A percentile compares a stretch with the other conserved stretches of the same genome.
phyloP scores from a whole-genome alignment of 208 protist genomes.

The Acanthamoeba healyi region DNA sequence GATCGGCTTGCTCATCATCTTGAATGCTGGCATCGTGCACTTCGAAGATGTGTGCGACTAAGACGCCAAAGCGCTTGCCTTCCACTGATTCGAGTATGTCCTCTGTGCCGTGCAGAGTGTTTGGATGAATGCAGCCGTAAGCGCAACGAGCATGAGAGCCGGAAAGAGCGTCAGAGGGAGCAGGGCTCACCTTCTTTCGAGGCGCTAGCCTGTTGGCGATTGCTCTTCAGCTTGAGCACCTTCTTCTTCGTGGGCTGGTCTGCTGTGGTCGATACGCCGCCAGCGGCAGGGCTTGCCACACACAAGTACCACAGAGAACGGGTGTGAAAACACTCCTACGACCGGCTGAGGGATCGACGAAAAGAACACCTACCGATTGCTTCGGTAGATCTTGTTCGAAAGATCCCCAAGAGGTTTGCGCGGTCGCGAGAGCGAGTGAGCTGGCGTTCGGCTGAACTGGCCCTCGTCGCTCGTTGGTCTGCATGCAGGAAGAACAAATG shows the following conservation, averaged over 20 bases:
- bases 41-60: constrained; percentile 45
- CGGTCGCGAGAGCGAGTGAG: not conserved
- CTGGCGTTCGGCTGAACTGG: not conserved
- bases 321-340: no score
- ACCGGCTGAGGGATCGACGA: no score
- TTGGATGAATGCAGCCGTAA: no score
- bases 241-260: not conserved
- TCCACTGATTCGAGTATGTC: constrained; percentile 62
- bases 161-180: no score
- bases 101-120: no score
- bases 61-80: constrained; percentile 56
- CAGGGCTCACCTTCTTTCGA: not conserved
- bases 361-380: no score
- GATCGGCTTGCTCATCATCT: constrained; percentile 6
- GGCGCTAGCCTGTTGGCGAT: not conserved
- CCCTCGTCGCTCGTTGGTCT: constrained; percentile 21
- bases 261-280: no score
- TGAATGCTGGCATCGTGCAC: not conserved
- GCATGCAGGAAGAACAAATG: not conserved
- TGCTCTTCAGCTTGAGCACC: constrained; percentile 57
- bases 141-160: not conserved
- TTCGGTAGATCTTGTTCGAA: not conserved
- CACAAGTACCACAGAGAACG: no score
- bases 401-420: constrained; percentile 44
- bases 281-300: no score